These are phyloP conservation scores for Calcarisporium arbuscula DNA, from an alignment of 2,329 filamentous ascomycete species.

Conservation along the genomic window DNA sequence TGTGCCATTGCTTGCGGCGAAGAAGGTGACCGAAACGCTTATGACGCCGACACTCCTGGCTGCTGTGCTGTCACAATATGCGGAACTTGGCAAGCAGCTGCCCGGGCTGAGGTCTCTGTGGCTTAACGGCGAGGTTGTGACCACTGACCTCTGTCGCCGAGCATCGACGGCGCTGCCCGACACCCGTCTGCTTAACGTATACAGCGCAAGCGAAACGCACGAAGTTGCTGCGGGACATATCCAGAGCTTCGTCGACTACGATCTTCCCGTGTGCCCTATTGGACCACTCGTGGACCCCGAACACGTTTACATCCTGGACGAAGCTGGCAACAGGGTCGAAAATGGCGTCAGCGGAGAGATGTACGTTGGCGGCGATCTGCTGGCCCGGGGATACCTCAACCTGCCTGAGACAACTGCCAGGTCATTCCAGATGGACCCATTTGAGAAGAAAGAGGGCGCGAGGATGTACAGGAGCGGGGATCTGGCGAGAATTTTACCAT, in stretches of 20 bases:
- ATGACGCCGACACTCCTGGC: conserved; percentile 78
- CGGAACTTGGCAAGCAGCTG: conserved; percentile 56
- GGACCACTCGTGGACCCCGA: conserved; percentile 62
- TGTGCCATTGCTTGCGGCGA: conserved; percentile 60
- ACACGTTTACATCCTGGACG: conserved; percentile 67
- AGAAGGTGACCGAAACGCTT: conserved; percentile 69
- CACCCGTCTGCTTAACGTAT: conserved; percentile 68
- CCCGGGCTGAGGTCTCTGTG: conserved; percentile 64
- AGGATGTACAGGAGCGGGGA: conserved; percentile 74
- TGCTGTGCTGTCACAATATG: conserved; percentile 64
- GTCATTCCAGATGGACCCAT: conserved; percentile 63
- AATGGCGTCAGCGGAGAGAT: conserved; percentile 63
- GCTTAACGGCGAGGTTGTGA: conserved; percentile 80
- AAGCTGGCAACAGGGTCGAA: conserved; percentile 58
- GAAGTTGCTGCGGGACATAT: conserved; percentile 76
- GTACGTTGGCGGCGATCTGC: conserved; percentile 65
- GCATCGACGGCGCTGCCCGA: conserved; percentile 62
- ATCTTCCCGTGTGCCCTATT: conserved; percentile 65
- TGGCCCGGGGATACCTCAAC: conserved; percentile 74
- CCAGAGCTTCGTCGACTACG: conserved; percentile 55
- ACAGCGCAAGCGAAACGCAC: conserved; percentile 77
- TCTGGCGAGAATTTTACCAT: conserved; percentile 59
- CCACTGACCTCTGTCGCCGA: conserved; percentile 66
- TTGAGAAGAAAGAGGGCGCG: conserved; percentile 50
- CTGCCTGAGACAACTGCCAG: conserved; percentile 71